Evolutionary conservation across 2,329 filamentous ascomycete species (phyloP).

Genomic region (Zymoseptoria tritici): DNA sequence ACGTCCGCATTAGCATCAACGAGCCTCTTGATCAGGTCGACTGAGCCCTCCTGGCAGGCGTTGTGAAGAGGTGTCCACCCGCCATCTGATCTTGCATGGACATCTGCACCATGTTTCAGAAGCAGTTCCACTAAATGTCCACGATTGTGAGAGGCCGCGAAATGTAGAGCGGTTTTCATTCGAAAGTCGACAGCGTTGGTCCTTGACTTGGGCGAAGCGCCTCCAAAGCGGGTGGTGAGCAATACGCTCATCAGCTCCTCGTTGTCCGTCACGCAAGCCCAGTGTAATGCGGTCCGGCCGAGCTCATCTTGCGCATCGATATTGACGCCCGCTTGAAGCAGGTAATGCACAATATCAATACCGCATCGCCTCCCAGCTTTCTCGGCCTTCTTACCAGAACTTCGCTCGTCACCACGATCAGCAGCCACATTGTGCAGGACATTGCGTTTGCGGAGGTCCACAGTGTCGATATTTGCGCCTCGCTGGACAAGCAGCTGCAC

Average conservation of each 20-base stretch:
- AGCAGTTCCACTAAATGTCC: conserved; percentile 64
- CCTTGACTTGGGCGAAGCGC: conserved; percentile 12
- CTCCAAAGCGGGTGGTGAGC: conserved; percentile 12
- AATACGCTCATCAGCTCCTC: conserved; percentile 15
- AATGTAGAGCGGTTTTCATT: conserved; percentile 18
- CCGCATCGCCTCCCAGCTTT: conserved; percentile 13
- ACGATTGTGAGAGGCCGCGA: conserved; percentile 15
- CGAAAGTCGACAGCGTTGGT: conserved; percentile 17
- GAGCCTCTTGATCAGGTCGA: conserved; percentile 16
- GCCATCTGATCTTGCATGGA: conserved; percentile 80
- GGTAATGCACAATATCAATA: conserved; percentile 16
- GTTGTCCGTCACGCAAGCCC: conserved; percentile 20
- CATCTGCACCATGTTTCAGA: conserved; percentile 86
- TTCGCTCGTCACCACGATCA: conserved; percentile 26
- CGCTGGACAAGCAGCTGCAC: conserved; percentile 32
- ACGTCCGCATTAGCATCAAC: conserved; percentile 20
- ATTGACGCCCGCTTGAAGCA: conserved; percentile 18
- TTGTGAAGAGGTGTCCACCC: conserved; percentile 82
- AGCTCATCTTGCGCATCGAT: conserved; percentile 17
- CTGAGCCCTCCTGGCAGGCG: conserved; percentile 12
- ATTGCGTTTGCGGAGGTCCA: conserved; percentile 18
- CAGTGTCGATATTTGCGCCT: conserved; percentile 18
- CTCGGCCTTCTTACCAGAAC: conserved; percentile 3
- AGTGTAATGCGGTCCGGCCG: conserved; percentile 21
- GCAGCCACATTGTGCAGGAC: conserved; percentile 38